Conservation (phyloP, 2,329 filamentous ascomycete genomes). For the Claviceps sp. region DNA sequence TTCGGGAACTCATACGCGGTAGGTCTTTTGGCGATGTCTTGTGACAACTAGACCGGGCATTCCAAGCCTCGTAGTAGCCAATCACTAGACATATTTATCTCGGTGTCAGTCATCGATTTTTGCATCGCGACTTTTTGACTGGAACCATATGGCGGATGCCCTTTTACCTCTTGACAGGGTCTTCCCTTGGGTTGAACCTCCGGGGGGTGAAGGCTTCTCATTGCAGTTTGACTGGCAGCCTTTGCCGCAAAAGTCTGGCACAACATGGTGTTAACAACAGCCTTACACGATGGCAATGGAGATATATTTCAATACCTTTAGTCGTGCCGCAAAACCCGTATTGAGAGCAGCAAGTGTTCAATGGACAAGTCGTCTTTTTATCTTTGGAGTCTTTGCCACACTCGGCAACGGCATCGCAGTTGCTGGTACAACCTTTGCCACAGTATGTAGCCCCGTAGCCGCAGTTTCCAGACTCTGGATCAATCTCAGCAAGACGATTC, state of each 20-base stretch:
- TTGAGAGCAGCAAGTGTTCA: slow-evolving; percentile 21
- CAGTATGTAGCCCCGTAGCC: slow-evolving; percentile 1
- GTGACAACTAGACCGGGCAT: background rate
- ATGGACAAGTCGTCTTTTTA: slow-evolving; percentile 15
- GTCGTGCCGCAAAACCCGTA: slow-evolving; percentile 8
- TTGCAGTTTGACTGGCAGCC: slow-evolving; percentile 11
- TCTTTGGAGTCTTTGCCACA: slow-evolving; percentile 16
- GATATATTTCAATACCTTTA: background rate
- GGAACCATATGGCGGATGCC: background rate
- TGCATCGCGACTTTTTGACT: background rate
- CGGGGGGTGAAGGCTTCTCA: background rate
- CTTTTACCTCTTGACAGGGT: background rate
- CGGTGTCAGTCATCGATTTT: background rate
- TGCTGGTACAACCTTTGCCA: slow-evolving; percentile 1
- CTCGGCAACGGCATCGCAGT: slow-evolving; percentile 14
- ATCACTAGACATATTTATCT: slow-evolving; percentile 2
- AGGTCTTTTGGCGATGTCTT: background rate
- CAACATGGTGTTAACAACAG: background rate
- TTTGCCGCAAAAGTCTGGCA: slow-evolving; percentile 12
- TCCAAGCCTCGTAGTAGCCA: slow-evolving; percentile 12
- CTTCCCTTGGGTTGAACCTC: background rate
- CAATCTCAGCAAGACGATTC: background rate
- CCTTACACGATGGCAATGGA: background rate
- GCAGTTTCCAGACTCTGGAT: background rate
- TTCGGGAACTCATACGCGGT: background rate